A percentile compares a stretch with the other conserved stretches of the same genome.
phyloP scores from a whole-genome alignment of 2,329 filamentous ascomycete genomes.

The Claviceps monticola region DNA sequence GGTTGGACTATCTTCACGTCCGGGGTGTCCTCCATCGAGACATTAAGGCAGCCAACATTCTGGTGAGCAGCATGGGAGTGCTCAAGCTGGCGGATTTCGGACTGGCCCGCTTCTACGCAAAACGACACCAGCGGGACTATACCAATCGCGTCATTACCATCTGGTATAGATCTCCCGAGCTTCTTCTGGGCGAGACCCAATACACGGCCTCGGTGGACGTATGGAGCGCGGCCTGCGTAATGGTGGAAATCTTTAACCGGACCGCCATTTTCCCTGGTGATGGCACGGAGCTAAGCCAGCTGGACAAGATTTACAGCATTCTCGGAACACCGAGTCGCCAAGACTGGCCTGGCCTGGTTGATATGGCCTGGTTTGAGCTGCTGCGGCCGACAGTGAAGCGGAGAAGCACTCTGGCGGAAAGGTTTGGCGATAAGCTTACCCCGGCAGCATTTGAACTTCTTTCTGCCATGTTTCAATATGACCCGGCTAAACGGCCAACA shows the following conservation, averaged over 20 bases:
- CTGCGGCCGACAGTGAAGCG: slow-evolving; percentile 64
- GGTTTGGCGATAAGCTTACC: slow-evolving; percentile 65
- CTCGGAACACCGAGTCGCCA: slow-evolving; percentile 73
- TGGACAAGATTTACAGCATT: slow-evolving; percentile 91
- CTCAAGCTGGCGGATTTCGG: slow-evolving; percentile 95
- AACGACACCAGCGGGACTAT: slow-evolving; percentile 82
- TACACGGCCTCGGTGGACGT: slow-evolving; percentile 87
- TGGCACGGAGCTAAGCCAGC: slow-evolving; percentile 86
- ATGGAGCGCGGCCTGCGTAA: slow-evolving; percentile 94
- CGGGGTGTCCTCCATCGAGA: slow-evolving; percentile 92
- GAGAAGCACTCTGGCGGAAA: slow-evolving; percentile 65
- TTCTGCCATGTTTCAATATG: slow-evolving; percentile 73
- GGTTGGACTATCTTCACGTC: slow-evolving; percentile 82
- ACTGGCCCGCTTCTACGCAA: slow-evolving; percentile 89
- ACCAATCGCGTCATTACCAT: slow-evolving; percentile 98
- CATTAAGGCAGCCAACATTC: slow-evolving; percentile 95
- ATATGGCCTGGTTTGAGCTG: slow-evolving; percentile 95
- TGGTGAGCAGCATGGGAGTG: slow-evolving; percentile 78
- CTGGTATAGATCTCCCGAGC: slow-evolving; percentile 87
- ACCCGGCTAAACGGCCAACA: slow-evolving; percentile 69
- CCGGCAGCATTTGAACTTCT: slow-evolving; percentile 74
- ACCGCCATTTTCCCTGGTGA: slow-evolving; percentile 92
- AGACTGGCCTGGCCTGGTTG: slow-evolving; percentile 81
- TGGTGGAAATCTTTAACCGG: slow-evolving; percentile 90
- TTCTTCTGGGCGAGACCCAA: slow-evolving; percentile 80